A percentile compares a stretch with the other conserved stretches of the same genome.
Conservation (phyloP, 1,139 yeast genomes). For the Entelexis sorbosivorans region DNA sequence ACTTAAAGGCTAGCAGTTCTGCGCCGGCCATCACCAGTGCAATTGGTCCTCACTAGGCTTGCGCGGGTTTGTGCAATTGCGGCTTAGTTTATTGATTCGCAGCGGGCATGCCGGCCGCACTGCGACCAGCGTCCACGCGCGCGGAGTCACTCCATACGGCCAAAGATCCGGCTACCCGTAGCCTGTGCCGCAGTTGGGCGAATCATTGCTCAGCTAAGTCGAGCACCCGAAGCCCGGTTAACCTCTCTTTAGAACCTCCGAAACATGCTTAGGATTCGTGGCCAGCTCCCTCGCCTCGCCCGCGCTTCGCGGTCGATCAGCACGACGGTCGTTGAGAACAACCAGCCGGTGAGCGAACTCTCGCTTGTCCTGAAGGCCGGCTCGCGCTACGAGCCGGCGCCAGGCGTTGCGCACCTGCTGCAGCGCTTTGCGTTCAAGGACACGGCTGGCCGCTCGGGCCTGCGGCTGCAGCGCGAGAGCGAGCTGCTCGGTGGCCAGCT, state of each 20-base stretch:
- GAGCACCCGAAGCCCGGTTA: background rate
- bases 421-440: conserved; percentile 75
- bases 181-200: background rate
- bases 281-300: conserved; percentile 12
- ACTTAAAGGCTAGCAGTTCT: too few relatives aligned
- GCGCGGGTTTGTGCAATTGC: too few relatives aligned
- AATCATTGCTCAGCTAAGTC: conserved; percentile 9
- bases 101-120: too few relatives aligned
- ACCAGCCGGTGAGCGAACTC: conserved; percentile 54
- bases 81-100: too few relatives aligned
- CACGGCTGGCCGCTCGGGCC: conserved; percentile 73
- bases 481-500: conserved; percentile 87
- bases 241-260: background rate
- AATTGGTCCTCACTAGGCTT: too few relatives aligned
- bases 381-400: conserved; percentile 56
- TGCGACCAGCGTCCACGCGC: too few relatives aligned
- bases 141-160: too few relatives aligned
- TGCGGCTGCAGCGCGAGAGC: conserved; percentile 87
- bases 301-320: conserved; percentile 24
- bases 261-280: conserved; percentile 14
- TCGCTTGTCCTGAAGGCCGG: conserved; percentile 81
- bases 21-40: too few relatives aligned
- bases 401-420: conserved; percentile 80
- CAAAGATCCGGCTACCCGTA: background rate
- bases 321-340: conserved; percentile 36